Evolutionary conservation across 768 basidiomycete species (phyloP), one percentile per base, ranked within the genome.

Genomic region (Hygrophorus russula): DNA sequence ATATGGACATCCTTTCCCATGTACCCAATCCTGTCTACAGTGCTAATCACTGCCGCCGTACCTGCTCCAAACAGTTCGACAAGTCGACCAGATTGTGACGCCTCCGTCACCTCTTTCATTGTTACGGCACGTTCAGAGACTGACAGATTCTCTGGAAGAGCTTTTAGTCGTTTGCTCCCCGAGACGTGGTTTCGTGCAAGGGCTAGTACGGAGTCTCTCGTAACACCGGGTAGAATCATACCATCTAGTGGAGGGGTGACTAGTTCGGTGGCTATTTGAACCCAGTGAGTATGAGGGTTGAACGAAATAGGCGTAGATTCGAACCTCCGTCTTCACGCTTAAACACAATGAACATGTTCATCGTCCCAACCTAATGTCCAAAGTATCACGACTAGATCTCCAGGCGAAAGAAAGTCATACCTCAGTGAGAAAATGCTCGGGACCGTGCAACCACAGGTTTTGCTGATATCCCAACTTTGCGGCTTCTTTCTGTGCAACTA

Each of bases 161-260:
- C 69, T 3, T 66, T 46, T 13, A 87, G 57, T 1, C 51, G 56
- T 13, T 59, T 56, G 46, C 63, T 62, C 33, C 69, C 56, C 7
- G 77, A 66, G 0, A 67, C 63, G 49, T 88, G 86, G 7, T 77
- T 79, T 12, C 74, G 64, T 3, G 77, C 74, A 35, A 97, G 79
- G 0, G 69, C 54, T 31, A 96, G 73, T 34, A 87, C 79, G 19
- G 88, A 91, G 53, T 85, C 83, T 49, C 93, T 80, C 5, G 92
- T 96, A 18, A 97, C 78, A 36, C 93, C 90, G 2, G 92, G 91
- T 1, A 98, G 76, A 54, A 97, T 89, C 62, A 88, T 83, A 39
- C 92, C 91, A 57, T 86, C 89, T 47, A 96, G 65, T 11, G 89
- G 84, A 2, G 93, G 87, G 1, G 94, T 96, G 49, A 89, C 69